These are phyloP conservation scores for Stachybotrys elegans DNA, from an alignment of 2,329 filamentous ascomycete species.

Conservation along the genomic window DNA sequence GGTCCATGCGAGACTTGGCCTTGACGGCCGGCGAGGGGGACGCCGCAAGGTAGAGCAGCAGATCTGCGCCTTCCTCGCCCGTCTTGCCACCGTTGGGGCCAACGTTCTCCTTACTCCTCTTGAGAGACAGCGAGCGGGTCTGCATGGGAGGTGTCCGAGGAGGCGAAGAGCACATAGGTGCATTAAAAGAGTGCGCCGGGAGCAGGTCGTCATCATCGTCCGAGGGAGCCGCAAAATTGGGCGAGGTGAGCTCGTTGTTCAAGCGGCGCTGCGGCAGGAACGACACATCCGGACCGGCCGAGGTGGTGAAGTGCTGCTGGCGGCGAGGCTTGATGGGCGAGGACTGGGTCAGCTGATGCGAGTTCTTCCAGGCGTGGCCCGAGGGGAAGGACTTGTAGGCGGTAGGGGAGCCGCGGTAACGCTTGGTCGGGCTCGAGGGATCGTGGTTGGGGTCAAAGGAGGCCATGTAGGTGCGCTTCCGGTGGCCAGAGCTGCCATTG, in stretches of 20 bases:
- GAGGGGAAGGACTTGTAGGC: constrained; percentile 50
- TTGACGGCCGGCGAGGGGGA: constrained; percentile 80
- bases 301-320: constrained; percentile 69
- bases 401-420: constrained; percentile 60
- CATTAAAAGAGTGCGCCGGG: constrained; percentile 68
- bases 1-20: constrained; percentile 49
- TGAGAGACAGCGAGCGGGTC: constrained; percentile 40
- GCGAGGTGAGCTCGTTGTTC: constrained; percentile 55
- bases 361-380: constrained; percentile 65
- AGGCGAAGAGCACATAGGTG: constrained; percentile 68
- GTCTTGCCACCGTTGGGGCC: constrained; percentile 46
- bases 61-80: constrained; percentile 75
- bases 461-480: constrained; percentile 58
- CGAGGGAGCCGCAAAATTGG: constrained; percentile 57
- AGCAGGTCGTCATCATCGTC: constrained; percentile 83
- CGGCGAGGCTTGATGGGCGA: constrained; percentile 78
- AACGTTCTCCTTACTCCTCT: constrained; percentile 43
- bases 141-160: constrained; percentile 76
- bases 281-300: constrained; percentile 66
- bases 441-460: constrained; percentile 46
- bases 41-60: constrained; percentile 79
- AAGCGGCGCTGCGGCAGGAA: constrained; percentile 71
- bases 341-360: constrained; percentile 73
- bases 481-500: constrained; percentile 60
- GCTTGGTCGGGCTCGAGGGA: constrained; percentile 59